Evolutionary conservation across 164 flowering plant genomes (phyloP), one percentile per base, ranked within the genome.

Genomic region (Magnolia changhungtana): DNA sequence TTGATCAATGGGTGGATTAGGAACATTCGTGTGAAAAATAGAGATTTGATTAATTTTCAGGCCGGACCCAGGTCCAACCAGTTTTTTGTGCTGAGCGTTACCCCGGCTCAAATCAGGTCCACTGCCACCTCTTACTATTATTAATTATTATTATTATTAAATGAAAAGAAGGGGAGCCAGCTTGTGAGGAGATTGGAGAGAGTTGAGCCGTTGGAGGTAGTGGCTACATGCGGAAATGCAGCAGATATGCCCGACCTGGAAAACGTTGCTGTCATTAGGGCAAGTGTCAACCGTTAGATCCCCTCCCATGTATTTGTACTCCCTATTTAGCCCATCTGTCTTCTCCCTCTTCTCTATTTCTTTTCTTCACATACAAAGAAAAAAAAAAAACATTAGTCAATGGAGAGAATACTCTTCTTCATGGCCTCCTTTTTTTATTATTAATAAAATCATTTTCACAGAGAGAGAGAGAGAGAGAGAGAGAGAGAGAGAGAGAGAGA

Each of bases 261-360:
- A 31, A 63, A 73, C 67, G 49, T 73, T 52, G 75, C 55, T 73
- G 50, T 73, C 75, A 59, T 8, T 31, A 29, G 51, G 66, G 66
- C 50, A 37, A 73, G 75, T 73, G 75, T 73, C 75, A 73, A 63
- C 67, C 29, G 67, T 9, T 61, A 61, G 52, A 73, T 73, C 45
- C 29, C 61, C 23, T 61, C 75, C 75, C 31, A 31, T 10, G 19
- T 68, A 68, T 68, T 18, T 7, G 49, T 27, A 31, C 16, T 68
- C 49, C 51, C 71, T 31, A 64, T 64, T 64, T 21, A n/a, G 21
- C 67, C 19, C 24, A 8, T 68, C 18, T 21, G 2, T 18, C 18
- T 18, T 68, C 37, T 18, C 45, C 50, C 50, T 10, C 50, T 29
- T 31, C 19, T 31, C 50, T 68, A 21, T 65, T 65, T 65, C 45